Percentiles rank a stretch among this genome's conserved stretches.
phyloP scores from a whole-genome alignment of 2,329 filamentous ascomycete species.

The Trichophyton equinum region DNA sequence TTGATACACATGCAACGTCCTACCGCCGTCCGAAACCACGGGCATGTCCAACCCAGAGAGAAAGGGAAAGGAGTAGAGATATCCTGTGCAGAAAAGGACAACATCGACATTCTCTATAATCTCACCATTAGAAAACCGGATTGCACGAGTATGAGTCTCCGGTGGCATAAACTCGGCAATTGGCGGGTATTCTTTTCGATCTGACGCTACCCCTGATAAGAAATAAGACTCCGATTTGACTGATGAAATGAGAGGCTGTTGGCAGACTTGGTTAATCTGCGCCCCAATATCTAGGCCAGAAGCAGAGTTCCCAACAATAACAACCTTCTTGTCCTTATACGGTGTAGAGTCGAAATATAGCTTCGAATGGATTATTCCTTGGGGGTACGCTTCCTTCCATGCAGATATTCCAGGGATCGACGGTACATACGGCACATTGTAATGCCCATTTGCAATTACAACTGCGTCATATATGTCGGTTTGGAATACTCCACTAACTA shows the following conservation, averaged over 20 bases:
- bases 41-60: conserved; percentile 39
- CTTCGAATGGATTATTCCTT: conserved; percentile 61
- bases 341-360: conserved; percentile 55
- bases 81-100: conserved; percentile 79
- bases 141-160: conserved; percentile 41
- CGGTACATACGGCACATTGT: conserved; percentile 56
- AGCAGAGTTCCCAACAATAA: conserved; percentile 73
- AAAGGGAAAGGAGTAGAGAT: conserved; percentile 75
- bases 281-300: conserved; percentile 72
- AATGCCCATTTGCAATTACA: conserved; percentile 64
- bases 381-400: conserved; percentile 50
- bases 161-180: conserved; percentile 44
- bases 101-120: conserved; percentile 58
- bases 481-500: conserved; percentile 32
- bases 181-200: conserved; percentile 46
- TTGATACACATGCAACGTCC: conserved; percentile 61
- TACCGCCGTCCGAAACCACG: conserved; percentile 54
- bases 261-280: conserved; percentile 55
- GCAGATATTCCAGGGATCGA: conserved; percentile 45
- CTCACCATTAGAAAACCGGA: conserved; percentile 54
- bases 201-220: conserved; percentile 26
- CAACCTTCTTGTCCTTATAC: conserved; percentile 58
- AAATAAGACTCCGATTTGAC: conserved; percentile 41
- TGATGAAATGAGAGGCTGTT: conserved; percentile 52
- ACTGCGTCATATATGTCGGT: conserved; percentile 57